A percentile compares a stretch with the other conserved stretches of the same genome.
Evolutionary conservation across 768 basidiomycete genomes (phyloP).

Genomic region (Mrakia gelida): DNA sequence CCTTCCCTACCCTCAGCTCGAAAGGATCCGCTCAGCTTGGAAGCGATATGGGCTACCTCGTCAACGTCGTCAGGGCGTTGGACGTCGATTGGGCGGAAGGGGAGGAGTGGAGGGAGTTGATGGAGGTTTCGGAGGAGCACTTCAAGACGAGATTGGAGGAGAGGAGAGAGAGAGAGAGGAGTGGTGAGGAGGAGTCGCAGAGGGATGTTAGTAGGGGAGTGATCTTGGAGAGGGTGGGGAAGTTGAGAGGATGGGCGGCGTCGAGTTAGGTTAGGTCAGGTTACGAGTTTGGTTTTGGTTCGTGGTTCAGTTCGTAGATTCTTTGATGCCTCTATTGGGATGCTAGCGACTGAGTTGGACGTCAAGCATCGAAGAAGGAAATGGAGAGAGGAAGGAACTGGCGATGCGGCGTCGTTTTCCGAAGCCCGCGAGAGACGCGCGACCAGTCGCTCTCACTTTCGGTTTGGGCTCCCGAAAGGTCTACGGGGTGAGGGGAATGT

Average conservation of each 20-base stretch:
- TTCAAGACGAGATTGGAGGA: constrained; percentile 36
- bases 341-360: too few species aligned
- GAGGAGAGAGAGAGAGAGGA: background rate
- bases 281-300: background rate
- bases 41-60: constrained; percentile 82
- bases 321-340: too few species aligned
- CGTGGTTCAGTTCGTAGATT: too few species aligned
- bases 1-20: constrained; percentile 57
- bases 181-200: constrained; percentile 17
- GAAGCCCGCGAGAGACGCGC: too few species aligned
- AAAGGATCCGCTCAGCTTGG: constrained; percentile 69
- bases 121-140: constrained; percentile 48
- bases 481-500: too few species aligned
- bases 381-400: too few species aligned
- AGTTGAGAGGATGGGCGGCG: constrained; percentile 11
- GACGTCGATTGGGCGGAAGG: constrained; percentile 74
- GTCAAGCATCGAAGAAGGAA: too few species aligned
- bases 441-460: too few species aligned
- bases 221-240: background rate
- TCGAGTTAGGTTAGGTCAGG: background rate
- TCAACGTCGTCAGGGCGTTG: constrained; percentile 82
- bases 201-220: background rate
- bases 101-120: constrained; percentile 6
- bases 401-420: too few species aligned
- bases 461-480: too few species aligned